Base-by-base conservation (phyloP, 371 early-diverging fungal species). In the Coemansia sp. region DNA sequence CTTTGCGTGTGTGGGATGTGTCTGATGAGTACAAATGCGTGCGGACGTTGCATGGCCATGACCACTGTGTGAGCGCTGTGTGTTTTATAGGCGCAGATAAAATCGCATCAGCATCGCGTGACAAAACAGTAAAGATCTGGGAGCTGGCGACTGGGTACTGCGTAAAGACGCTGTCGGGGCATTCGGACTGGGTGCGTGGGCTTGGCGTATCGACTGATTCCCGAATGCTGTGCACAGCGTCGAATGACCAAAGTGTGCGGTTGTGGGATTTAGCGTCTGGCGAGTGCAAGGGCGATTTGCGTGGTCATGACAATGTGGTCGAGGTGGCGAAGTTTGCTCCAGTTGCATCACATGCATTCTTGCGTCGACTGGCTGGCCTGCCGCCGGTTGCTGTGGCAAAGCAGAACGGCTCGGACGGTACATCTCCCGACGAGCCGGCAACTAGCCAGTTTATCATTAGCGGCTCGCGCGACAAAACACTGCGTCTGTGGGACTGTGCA, bases 231-330 rank as follows among this genome's bases (percentile, higher is more conserved):
- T 88, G 89, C 16, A 90, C 91, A 20, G 86, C 88, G 52, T 91
- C 93, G 4, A 94, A 88, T 67, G 97, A 96, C 82, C 93, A 94
- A 91, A 90, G 90, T 20, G 84, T 93, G 7, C 85, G 91, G n/a
- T 67, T 94, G 9, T 94, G 93, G 93, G 92, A 94, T 67, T 69
- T 84, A 0, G 57, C 80, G 8, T 82, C 89, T n/a, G 93, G 93
- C 40, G 91, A 91, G 57, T 86, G 87, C 63, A 90, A 89, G 69
- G 80, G 80, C 66, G 92, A 93, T 55, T 80, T 94, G 69, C 85
- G 91, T 56, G 96, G 94, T 14, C 97, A 96, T 75, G 93, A 92
- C 14, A 94, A 97, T 72, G 96, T 96, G n/a, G 90, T 97, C 16
- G 97, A 97, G 73, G 90, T 89, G 57, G 90, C 91, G 0, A 87